A percentile compares a stretch with the other conserved stretches of the same genome.
phyloP scores from a whole-genome alignment of 306 rosid species.

The Amphicarpaea edgeworthii region DNA sequence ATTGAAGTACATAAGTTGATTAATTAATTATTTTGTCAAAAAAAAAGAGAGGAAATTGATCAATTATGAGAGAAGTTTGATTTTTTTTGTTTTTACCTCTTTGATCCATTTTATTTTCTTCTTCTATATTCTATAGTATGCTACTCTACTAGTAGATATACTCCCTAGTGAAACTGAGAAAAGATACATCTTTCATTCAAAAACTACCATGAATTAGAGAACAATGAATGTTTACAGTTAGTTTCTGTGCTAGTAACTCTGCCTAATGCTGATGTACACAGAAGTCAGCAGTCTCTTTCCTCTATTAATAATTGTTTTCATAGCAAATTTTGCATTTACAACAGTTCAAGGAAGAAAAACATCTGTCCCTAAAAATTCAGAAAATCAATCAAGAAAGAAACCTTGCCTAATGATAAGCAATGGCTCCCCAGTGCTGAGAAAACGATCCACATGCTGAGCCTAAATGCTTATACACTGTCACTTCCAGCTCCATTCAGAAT shows the following conservation, averaged over 20 bases:
- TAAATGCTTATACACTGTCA: slow-evolving; percentile 1
- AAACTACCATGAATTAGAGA: not conserved
- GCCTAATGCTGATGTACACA: slow-evolving; percentile 11
- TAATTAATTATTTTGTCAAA: too few species aligned
- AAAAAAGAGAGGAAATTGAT: too few species aligned
- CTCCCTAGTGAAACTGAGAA: not conserved
- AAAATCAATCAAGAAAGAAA: slow-evolving; percentile 35
- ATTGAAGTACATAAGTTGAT: not conserved
- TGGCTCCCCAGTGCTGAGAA: too few species aligned
- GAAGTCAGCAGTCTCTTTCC: not conserved
- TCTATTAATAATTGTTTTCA: not conserved
- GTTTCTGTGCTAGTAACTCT: not conserved
- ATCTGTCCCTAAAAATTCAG: not conserved
- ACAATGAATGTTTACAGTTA: not conserved
- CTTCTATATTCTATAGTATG: not conserved
- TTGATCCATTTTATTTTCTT: not conserved
- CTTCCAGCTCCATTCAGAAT: slow-evolving; percentile 27
- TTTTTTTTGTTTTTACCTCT: not conserved
- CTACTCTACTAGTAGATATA: slow-evolving; percentile 2
- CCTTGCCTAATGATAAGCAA: not conserved
- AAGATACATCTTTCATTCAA: slow-evolving; percentile 32
- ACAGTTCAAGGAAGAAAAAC: not conserved
- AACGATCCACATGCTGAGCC: not conserved
- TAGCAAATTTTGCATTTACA: not conserved
- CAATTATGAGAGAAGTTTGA: not conserved